Evolutionary conservation across 768 basidiomycete species (phyloP).

Genomic region (Hebeloma cylindrosporum): DNA sequence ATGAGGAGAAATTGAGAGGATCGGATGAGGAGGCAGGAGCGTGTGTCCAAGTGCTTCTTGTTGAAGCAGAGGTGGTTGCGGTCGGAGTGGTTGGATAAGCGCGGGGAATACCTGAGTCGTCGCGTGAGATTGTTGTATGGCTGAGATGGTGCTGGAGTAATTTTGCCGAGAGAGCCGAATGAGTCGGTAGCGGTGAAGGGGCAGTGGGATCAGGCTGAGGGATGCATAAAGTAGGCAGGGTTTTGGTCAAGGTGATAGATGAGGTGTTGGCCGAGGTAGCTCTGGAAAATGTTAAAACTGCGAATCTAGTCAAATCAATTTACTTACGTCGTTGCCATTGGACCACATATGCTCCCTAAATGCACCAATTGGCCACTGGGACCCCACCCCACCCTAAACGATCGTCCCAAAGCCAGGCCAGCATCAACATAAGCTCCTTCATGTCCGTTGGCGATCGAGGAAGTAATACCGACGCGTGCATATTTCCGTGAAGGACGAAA

Average conservation of each 20-base stretch:
- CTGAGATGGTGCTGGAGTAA: conserved; percentile 77
- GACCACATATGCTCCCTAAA: conserved; percentile 70
- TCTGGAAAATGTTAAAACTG: conserved; percentile 30
- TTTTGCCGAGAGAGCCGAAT: conserved; percentile 48
- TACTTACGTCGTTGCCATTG: conserved; percentile 53
- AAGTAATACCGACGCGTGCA: conserved; percentile 65
- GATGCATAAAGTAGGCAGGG: conserved; percentile 31
- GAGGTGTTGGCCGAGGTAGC: conserved; percentile 63
- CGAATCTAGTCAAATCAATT: background rate
- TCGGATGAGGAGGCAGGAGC: conserved; percentile 28
- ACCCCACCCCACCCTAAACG: conserved; percentile 91
- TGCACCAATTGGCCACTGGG: conserved; percentile 75
- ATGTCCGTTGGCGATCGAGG: conserved; percentile 60
- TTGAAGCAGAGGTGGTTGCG: conserved; percentile 24
- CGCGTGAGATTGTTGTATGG: conserved; percentile 67
- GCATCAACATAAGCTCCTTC: conserved; percentile 77
- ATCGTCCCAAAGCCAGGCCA: conserved; percentile 81
- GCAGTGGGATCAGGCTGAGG: conserved; percentile 18
- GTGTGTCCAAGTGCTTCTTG: conserved; percentile 10
- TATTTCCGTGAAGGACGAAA: conserved; percentile 81
- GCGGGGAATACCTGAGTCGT: conserved; percentile 69
- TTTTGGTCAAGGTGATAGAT: conserved; percentile 49
- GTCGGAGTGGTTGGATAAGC: conserved; percentile 55
- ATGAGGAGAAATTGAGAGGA: conserved; percentile 77
- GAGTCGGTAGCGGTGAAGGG: conserved; percentile 21